Base-by-base conservation (phyloP, 2,329 filamentous ascomycete genomes). In the Xylaria sp. region DNA sequence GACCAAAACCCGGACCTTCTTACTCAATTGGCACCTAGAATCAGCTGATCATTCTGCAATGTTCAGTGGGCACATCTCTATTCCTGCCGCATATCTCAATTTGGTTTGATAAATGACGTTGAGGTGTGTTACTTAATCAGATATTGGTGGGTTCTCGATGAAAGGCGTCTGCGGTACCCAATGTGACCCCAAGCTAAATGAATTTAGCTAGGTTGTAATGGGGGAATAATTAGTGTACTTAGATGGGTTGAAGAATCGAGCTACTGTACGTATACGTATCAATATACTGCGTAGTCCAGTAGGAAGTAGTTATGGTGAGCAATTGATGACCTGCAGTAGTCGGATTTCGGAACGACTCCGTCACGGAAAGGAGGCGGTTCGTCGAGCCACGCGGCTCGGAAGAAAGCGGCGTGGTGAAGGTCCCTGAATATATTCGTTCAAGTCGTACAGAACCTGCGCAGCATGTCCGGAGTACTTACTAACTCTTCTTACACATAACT, bases 291-390 rank as follows among this genome's bases (percentile, higher is more conserved):
- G 1, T 22, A 5, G 5, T 0, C 6, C 15, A 47, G 44, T 49
- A 17, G n/a, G 27, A 49, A 10, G 31, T 15, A 39, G 33, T 25
- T 45, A 27, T 58, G 53, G 53, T 42, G 31, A 54, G 25, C 39
- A 57, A 42, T 36, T 39, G 50, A 63, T 63, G 45, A 60, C 54
- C 38, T 56, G 63, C 58, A 63, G 59, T 56, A 66, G 58, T 66
- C 49, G 62, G 66, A 63, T 63, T 57, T 54, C 58, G 66, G 50
- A 59, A 61, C 17, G 22, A 53, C 7, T n/a, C 42, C 13, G 53
- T 55, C 58, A 20, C 53, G 49, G 45, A 56, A 53, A 49, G 51
- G 20, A 49, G 56, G 36, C 27, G 44, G 36, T 39, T 38, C 29
- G 20, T 33, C 31, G 20, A 50, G 27, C 54, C 47, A 53, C 47